Conservation (phyloP, 306 rosid species). For the Pterocarpus macrocarpus region DNA sequence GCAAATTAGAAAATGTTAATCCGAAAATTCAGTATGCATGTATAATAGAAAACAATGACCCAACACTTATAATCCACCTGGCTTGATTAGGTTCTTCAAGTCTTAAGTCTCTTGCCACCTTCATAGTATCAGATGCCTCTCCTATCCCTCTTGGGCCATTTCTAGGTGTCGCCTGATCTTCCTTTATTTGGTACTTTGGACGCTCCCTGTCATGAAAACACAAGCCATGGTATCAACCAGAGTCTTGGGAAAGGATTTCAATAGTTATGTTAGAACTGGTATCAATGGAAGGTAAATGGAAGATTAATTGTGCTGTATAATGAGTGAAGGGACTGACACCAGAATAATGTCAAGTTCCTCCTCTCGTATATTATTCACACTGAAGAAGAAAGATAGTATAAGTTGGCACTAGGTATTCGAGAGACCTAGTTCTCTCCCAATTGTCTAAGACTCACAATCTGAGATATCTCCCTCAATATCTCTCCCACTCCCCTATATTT, state of each 20-base stretch:
- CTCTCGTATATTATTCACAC: too few species aligned
- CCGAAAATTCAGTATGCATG: conserved; percentile 37
- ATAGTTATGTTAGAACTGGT: neutral
- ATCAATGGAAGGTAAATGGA: too few species aligned
- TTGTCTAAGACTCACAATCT: too few species aligned
- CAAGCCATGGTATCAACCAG: conserved; percentile 48
- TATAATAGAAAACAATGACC: conserved; percentile 29
- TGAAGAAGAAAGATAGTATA: too few species aligned
- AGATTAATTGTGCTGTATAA: too few species aligned
- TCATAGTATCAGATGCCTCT: conserved; percentile 79
- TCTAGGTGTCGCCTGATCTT: conserved; percentile 64
- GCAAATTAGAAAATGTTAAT: conserved; percentile 55
- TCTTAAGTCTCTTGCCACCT: conserved; percentile 65
- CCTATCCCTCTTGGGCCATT: conserved; percentile 68
- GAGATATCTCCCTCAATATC: too few species aligned
- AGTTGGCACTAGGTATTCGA: too few species aligned
- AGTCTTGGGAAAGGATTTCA: conserved; percentile 29
- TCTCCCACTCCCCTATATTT: too few species aligned
- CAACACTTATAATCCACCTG: conserved; percentile 68
- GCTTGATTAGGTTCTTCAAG: conserved; percentile 69
- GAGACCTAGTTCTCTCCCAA: too few species aligned
- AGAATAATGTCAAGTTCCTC: too few species aligned
- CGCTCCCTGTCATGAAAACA: conserved; percentile 79
- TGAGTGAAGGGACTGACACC: too few species aligned
- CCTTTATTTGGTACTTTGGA: conserved; percentile 81